Conservation (phyloP, 306 rosid genomes). For the Prosopis cineraria region DNA sequence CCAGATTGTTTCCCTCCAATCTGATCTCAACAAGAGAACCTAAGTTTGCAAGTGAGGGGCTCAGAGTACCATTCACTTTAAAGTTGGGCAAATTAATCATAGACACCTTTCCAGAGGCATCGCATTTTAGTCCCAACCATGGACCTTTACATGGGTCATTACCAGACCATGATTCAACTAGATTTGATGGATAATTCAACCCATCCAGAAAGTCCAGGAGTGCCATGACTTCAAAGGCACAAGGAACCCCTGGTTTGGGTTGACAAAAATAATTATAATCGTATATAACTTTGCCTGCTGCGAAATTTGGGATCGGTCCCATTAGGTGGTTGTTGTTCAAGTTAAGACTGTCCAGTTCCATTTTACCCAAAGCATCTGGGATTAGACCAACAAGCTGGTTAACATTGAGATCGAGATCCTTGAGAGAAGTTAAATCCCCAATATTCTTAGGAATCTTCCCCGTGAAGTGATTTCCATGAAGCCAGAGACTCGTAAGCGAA, state of each 20-base stretch:
- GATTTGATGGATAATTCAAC: conserved; percentile 66
- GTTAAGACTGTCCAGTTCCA: conserved; percentile 55
- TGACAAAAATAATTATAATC: conserved; percentile 61
- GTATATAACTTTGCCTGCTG: conserved; percentile 41
- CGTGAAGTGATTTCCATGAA: conserved; percentile 81
- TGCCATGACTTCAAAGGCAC: conserved; percentile 74
- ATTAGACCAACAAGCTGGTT: conserved; percentile 77
- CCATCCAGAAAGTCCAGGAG: conserved; percentile 67
- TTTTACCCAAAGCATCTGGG: conserved; percentile 62
- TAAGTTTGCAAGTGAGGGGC: conserved; percentile 80
- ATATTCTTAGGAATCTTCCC: conserved; percentile 73
- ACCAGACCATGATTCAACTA: conserved; percentile 69
- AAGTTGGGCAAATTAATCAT: conserved; percentile 64
- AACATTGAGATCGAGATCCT: conserved; percentile 74
- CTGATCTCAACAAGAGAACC: conserved; percentile 59
- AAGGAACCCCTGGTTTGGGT: conserved; percentile 47
- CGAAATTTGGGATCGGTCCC: conserved; percentile 85
- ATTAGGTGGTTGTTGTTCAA: conserved; percentile 81
- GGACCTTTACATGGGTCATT: conserved; percentile 64
- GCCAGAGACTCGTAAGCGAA: conserved; percentile 72
- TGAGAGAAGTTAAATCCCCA: conserved; percentile 63
- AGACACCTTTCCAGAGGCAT: conserved; percentile 49
- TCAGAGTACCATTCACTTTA: conserved; percentile 68
- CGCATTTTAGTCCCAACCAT: conserved; percentile 84
- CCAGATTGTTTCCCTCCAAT: conserved; percentile 60